phyloP scores from a whole-genome alignment of 2,329 filamentous ascomycete species.

The Erysiphe pulchra region DNA sequence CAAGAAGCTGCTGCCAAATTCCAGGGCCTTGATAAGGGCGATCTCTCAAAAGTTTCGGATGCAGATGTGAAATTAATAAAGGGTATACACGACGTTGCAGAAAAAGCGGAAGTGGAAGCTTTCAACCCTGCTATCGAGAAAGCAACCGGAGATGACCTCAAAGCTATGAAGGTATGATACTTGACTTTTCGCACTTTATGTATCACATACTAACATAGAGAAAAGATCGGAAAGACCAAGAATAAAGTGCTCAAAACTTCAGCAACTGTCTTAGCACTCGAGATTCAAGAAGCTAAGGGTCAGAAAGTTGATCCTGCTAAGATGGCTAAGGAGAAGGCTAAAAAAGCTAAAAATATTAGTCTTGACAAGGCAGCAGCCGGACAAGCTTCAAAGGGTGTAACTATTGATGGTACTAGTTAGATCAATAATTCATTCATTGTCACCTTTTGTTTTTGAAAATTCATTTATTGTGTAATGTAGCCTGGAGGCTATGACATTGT shows the following conservation, averaged over 20 bases:
- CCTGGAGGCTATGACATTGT: too few species aligned
- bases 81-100: conserved; percentile 24
- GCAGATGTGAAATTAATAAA: conserved; percentile 23
- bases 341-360: conserved; percentile 26
- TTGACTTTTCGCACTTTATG: neutral
- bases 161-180: conserved; percentile 19
- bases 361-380: conserved; percentile 22
- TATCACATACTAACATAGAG: neutral
- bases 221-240: conserved; percentile 27
- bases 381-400: conserved; percentile 17
- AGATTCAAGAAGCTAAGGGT: conserved; percentile 25
- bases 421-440: neutral
- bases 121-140: conserved; percentile 28
- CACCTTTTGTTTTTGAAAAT: too few species aligned
- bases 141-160: conserved; percentile 19
- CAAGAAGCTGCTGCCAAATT: conserved; percentile 19
- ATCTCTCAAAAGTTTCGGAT: conserved; percentile 18
- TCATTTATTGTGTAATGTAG: too few species aligned
- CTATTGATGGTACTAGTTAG: conserved; percentile 14
- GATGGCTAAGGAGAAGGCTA: conserved; percentile 21
- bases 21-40: conserved; percentile 16
- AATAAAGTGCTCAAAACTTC: conserved; percentile 34
- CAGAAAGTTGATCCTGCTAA: conserved; percentile 16
- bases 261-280: conserved; percentile 23
- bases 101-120: conserved; percentile 24